Base-by-base conservation (phyloP, 2,329 filamentous ascomycete species). In the Aspergillus intermedius region DNA sequence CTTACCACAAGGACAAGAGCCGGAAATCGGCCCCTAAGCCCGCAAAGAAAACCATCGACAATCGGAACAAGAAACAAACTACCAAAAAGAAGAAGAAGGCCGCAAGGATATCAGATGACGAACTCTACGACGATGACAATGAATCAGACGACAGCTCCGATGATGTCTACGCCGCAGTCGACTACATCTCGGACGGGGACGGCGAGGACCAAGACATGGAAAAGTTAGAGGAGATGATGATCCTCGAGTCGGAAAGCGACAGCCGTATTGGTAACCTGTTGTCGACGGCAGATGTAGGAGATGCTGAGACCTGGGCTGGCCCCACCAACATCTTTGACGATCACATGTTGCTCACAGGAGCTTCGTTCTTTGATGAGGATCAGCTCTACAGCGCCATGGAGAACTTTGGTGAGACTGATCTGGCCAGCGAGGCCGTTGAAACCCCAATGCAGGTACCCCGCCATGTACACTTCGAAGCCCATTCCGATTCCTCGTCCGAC, bases 131-230 rank as follows among this genome's bases (percentile, higher is more conserved):
- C 45, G 60, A 61, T 35, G 60, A 54, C 19, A 61, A 59, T 43
- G 66, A 67, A 28, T 65, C 64, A 7, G 64, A 62, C 21, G 62
- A 65, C 19, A 68, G 63, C 53, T 85, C 80, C 53, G 81, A 84
- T 51, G 86, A 89, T 60, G 81, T 84, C 48, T 89, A 90, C 66
- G 86, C 83, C 1, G 86, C 77, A 34, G 84, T 94, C 51, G 87
- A 91, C 63, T 81, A 89, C 45, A 85, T 94, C 52, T 87, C 81
- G 57, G 87, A 91, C 59, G 84, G 82, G 9, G 87, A 91, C 53
- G 84, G 88, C 54, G 87, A 91, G 65, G 85, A 91, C 67, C 81
- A 87, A 55, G 81, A 87, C 76, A 81, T 91, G 48, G 80, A 86
- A 62, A 81, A 83, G 76, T 78, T 82, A 74, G 88, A 93, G 78